phyloP scores from a whole-genome alignment of 2,329 filamentous ascomycete species.

The Pseudocercospora fuligena region DNA sequence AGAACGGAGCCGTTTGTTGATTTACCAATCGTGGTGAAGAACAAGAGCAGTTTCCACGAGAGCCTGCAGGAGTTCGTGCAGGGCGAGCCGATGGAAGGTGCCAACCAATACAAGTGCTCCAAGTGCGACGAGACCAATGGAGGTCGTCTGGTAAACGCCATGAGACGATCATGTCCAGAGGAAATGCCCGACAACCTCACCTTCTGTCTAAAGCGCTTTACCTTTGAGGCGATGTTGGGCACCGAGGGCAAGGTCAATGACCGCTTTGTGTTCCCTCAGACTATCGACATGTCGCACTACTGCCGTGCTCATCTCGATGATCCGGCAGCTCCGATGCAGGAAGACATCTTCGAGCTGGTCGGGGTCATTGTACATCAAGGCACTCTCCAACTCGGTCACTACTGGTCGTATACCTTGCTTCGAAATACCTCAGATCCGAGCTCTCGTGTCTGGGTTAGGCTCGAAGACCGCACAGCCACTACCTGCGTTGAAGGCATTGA shows the following conservation, averaged over 20 bases:
- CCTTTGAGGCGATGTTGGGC: slow-evolving; percentile 73
- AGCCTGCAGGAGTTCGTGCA: slow-evolving; percentile 95
- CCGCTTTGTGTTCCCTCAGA: slow-evolving; percentile 82
- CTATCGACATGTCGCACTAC: slow-evolving; percentile 86
- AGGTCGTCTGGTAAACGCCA: slow-evolving; percentile 75
- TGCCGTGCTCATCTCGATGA: slow-evolving; percentile 82
- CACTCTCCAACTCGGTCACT: slow-evolving; percentile 91
- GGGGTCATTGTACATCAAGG: slow-evolving; percentile 92
- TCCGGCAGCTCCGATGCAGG: slow-evolving; percentile 57
- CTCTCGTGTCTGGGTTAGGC: slow-evolving; percentile 77
- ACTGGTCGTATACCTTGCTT: slow-evolving; percentile 93
- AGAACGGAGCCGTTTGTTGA: slow-evolving; percentile 88
- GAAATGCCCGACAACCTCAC: slow-evolving; percentile 93
- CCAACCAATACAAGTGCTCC: slow-evolving; percentile 98
- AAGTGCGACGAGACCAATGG: slow-evolving; percentile 70
- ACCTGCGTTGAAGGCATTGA: slow-evolving; percentile 69
- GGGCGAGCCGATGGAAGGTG: slow-evolving; percentile 93
- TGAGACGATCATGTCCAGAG: slow-evolving; percentile 85
- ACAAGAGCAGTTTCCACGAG: slow-evolving; percentile 80
- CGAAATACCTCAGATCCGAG: slow-evolving; percentile 57
- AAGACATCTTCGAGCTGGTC: slow-evolving; percentile 90
- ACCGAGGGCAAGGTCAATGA: slow-evolving; percentile 93
- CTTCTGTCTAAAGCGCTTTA: slow-evolving; percentile 89
- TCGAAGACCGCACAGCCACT: slow-evolving; percentile 86
- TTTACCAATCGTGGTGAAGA: slow-evolving; percentile 95